Evolutionary conservation across 2,329 filamentous ascomycete genomes (phyloP), one percentile per base, ranked within the genome.

Genomic region (Mariannaea elegans): DNA sequence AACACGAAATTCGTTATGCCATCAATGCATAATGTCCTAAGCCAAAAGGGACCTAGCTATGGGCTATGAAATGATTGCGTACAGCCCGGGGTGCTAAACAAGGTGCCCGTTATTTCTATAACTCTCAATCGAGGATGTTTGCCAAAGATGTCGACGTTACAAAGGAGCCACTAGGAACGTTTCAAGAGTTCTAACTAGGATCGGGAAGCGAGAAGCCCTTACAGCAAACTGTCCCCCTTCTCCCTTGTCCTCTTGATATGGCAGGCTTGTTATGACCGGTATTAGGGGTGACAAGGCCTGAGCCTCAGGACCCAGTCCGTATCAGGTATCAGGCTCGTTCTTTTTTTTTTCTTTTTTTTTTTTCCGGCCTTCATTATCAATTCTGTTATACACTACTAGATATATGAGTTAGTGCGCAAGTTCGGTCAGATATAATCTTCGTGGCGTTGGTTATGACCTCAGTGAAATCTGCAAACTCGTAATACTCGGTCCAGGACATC

Each of bases 31-130:
- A 8, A 71, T 58, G 45, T 84, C 77, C 81, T 81, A 85, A 0
- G 81, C 74, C 0, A 81, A 80, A 0, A 86, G 68, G 0, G 78
- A 64, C 18, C 71, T 71, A 14, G 73, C 66, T n/a, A 82, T 74
- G 21, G 82, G 71, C 21, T 74, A 61, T 51, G 82, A 79, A 10
- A 83, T 68, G 3, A 79, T 64, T 1, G 56, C 59, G 53, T 83
- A 84, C 0, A 83, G 68, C 3, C 55, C 61, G 8, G 65, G 62
- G 44, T 83, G 74, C 2, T 74, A 49, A 1, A 59, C 23, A 0
- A 83, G 83, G 60, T 85, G 82, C 1, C 84, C 67, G 62, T 84
- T 85, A 68, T 85, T 85, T 70, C 85, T 78, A 65, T 86, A 85
- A 63, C 80, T 83, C 3, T 74, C 74, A 23, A 86, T 80, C 70